Evolutionary conservation across 805 yeast genomes (phyloP), one percentile per base, ranked within the genome.

Genomic region (Wickerhamiella azymoides): DNA sequence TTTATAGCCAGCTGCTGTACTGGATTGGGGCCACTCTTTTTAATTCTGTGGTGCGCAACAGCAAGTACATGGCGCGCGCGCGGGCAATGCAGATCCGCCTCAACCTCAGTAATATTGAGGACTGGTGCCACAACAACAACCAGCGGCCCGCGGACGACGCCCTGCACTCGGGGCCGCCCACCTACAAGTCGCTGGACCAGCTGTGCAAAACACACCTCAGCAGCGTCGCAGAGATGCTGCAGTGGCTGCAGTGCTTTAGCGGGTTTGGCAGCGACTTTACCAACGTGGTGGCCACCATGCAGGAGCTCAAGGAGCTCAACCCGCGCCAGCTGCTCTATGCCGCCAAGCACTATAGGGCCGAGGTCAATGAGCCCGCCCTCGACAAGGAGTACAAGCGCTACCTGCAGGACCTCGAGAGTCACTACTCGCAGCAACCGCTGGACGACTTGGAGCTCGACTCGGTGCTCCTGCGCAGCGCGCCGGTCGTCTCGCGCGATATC

Each of bases 1-100:
- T 93, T 33, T 69, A 85, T 33, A 73, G 92, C 0, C 78, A 79
- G 50, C 80, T 88, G 2, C 70, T 86, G 43, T 80, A 80, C 60
- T 86, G 88, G 80, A 65, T 86, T 19, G 77, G 86, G 9, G 66
- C 79, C 9, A 71, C 74, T 2, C 54, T 86, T 17, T 88, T 89
- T 65, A 88, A 89, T 60, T 69, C 78, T 42, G 69, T 86, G 18
- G 59, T 88, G 44, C 68, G 76, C 17, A 77, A 74, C 50, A 76
- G 81, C 26, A 81, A 75, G 54, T 80, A 80, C 53, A 69, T 82
- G 42, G 76, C 94, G 0, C 72, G 99, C 49, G 72, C 84, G 0
- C 75, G 79, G 50, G 97, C 96, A 0, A 76, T 92, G 62, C 97
- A 92, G 59, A 79, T 92, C 39, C 69, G 96, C 46, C 71, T 92